Evolutionary conservation across 2,329 filamentous ascomycete genomes (phyloP), one percentile per base, ranked within the genome.

Genomic region (Grosmannia serpens): DNA sequence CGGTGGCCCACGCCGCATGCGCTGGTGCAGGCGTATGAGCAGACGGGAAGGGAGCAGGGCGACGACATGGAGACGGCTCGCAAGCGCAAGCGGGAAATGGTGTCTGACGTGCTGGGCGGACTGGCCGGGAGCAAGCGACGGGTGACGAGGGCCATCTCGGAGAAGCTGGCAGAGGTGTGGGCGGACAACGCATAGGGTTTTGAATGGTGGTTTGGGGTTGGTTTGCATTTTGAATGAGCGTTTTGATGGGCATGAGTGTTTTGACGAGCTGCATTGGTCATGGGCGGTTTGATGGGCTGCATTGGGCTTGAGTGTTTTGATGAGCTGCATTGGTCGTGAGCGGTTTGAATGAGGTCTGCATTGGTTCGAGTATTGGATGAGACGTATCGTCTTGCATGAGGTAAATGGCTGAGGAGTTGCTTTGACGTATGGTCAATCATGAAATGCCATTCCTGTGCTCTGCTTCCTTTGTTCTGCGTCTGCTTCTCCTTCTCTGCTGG

Each of bases 81-180:
- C 55, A 85, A 82, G 65, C 77, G 77, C 54, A 83, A 82, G 66
- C 75, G 78, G 51, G 79, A 81, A 35, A 72, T 91, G 71, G 78
- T 90, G 1, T 78, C 76, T 5, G 74, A 73, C 22, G 73, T 78
- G 62, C 76, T 88, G 66, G 75, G 75, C 13, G 73, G 77, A 26
- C 68, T 89, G 29, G 75, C 88, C 1, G 85, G 85, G 3, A 78
- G 82, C 62, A 89, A 85, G 73, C 89, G 86, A 70, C 59, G 77
- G 70, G 77, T 91, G 35, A 76, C 76, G 17, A 87, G 81, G 67
- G 71, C 74, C 0, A 67, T 91, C 56, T 89, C 87, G 67, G 77
- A 80, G 63, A 87, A 83, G 66, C 80, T 91, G 66, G 85, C 86
- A 0, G 85, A 89, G 65, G 77, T 89, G 50, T 91, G 88, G 88